Evolutionary conservation across 352 stramenopile species (phyloP).

Genomic region (Saprolegnia parasitica): DNA sequence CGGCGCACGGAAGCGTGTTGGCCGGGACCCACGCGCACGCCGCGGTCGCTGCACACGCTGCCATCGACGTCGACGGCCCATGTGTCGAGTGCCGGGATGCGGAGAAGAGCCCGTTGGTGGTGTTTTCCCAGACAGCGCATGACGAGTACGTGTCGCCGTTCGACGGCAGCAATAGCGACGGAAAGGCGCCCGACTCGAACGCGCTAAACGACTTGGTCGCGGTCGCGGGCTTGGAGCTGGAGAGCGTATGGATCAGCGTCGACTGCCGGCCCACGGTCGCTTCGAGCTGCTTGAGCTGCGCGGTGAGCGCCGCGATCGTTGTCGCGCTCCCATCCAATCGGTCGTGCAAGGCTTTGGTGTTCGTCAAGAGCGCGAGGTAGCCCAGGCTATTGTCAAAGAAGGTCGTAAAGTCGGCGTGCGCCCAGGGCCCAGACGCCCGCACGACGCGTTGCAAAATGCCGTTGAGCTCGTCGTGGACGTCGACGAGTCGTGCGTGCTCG

Average conservation of each 20-base stretch:
- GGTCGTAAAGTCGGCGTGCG: constrained; percentile 5
- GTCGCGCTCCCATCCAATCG: background rate
- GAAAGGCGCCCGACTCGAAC: background rate
- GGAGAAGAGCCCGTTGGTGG: constrained; percentile 1
- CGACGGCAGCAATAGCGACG: background rate
- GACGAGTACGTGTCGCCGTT: background rate
- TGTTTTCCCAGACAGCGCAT: constrained; percentile 9
- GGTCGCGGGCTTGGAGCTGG: background rate
- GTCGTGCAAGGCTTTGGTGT: background rate
- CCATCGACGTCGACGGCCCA: background rate
- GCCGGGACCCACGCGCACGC: constrained; percentile 12
- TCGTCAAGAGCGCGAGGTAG: constrained; percentile 13
- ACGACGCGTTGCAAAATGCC: background rate
- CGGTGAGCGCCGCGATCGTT: background rate
- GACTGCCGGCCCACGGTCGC: constrained; percentile 1
- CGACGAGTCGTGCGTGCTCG: background rate
- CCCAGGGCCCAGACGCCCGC: background rate
- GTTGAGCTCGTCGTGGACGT: background rate
- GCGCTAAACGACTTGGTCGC: background rate
- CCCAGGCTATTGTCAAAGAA: constrained; percentile 26
- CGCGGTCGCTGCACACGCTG: background rate
- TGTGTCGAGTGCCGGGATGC: background rate
- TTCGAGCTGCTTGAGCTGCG: background rate
- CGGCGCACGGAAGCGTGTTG: constrained; percentile 11
- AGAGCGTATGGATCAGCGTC: constrained; percentile 10